phyloP scores from a whole-genome alignment of 2,329 filamentous ascomycete species.

The Sporothrix variecibatus region DNA sequence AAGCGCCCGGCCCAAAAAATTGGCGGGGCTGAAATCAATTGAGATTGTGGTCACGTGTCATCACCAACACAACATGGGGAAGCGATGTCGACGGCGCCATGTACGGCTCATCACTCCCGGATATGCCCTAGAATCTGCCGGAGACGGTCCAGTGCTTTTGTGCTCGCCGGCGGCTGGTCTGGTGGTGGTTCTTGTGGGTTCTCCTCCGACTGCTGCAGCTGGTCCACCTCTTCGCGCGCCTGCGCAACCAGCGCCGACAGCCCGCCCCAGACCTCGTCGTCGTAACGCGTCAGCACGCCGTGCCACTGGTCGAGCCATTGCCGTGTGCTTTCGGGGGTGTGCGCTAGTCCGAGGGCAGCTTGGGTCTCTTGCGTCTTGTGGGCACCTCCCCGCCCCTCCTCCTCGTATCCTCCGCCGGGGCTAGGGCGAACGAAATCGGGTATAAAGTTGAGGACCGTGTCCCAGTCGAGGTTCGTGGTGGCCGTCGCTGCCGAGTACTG shows the following conservation, averaged over 20 bases:
- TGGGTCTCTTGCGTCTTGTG: slow-evolving; percentile 21
- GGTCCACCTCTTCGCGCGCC: slow-evolving; percentile 58
- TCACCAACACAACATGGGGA: not conserved
- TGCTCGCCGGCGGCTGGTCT: slow-evolving; percentile 32
- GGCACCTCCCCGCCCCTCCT: too few relatives aligned
- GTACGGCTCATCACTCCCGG: slow-evolving; percentile 30
- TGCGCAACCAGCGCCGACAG: slow-evolving; percentile 57
- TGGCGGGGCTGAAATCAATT: not conserved
- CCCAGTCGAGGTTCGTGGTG: slow-evolving; percentile 40
- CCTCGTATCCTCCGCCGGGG: slow-evolving; percentile 30
- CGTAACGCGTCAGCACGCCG: slow-evolving; percentile 57
- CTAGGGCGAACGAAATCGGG: slow-evolving; percentile 45
- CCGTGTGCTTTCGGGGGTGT: slow-evolving; percentile 42
- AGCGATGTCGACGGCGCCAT: not conserved
- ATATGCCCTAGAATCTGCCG: slow-evolving; percentile 45
- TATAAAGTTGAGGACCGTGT: slow-evolving; percentile 53
- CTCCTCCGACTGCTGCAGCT: slow-evolving; percentile 38
- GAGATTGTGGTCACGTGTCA: slow-evolving; percentile 9
- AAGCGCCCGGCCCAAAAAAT: not conserved
- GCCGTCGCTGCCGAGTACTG: slow-evolving; percentile 23
- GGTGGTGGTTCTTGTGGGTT: slow-evolving; percentile 21
- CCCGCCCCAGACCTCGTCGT: slow-evolving; percentile 70
- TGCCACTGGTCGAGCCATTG: slow-evolving; percentile 59
- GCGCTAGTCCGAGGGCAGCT: slow-evolving; percentile 44
- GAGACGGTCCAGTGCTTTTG: slow-evolving; percentile 43